These are phyloP conservation scores for California macrophylla DNA, from an alignment of 441 rosid species.

Conservation along the genomic window DNA sequence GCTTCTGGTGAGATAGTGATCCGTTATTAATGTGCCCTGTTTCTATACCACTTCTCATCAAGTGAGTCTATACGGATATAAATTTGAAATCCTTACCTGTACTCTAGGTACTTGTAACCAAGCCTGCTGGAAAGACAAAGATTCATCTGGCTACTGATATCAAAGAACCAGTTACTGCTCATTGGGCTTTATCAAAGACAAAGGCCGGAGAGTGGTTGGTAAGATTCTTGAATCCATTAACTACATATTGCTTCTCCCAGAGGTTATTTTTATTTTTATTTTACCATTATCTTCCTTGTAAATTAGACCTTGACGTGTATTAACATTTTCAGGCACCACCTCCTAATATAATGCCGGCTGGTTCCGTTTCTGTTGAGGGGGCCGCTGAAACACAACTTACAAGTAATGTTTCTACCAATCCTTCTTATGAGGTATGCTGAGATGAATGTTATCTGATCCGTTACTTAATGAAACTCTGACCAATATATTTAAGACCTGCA, in stretches of 20 bases:
- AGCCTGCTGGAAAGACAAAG: conserved; percentile 52
- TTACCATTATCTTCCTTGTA: conserved; percentile 15
- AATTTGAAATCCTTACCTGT: conserved; percentile 17
- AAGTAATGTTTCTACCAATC: conserved; percentile 31
- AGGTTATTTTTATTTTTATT: conserved; percentile 18
- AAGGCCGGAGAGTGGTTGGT: conserved; percentile 87
- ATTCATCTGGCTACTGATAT: conserved; percentile 62
- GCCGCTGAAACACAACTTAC: conserved; percentile 62
- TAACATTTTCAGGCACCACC: conserved; percentile 73
- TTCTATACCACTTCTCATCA: not conserved
- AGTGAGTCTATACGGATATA: not conserved
- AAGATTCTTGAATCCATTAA: conserved; percentile 29
- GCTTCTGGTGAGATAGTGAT: conserved; percentile 57
- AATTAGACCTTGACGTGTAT: conserved; percentile 16
- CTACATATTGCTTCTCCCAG: conserved; percentile 7
- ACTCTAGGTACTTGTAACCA: conserved; percentile 62
- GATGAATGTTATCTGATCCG: conserved; percentile 13
- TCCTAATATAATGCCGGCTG: conserved; percentile 50
- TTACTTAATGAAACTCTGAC: conserved; percentile 13
- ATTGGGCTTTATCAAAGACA: conserved; percentile 85
- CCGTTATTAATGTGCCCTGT: conserved; percentile 4
- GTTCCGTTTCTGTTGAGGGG: conserved; percentile 46
- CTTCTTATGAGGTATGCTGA: conserved; percentile 51
- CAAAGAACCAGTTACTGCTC: conserved; percentile 63
- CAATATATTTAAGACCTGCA: conserved; percentile 9